Evolutionary conservation across 1,284 basidiomycete genomes (phyloP).

Genomic region (Ganoderma resinaceum): DNA sequence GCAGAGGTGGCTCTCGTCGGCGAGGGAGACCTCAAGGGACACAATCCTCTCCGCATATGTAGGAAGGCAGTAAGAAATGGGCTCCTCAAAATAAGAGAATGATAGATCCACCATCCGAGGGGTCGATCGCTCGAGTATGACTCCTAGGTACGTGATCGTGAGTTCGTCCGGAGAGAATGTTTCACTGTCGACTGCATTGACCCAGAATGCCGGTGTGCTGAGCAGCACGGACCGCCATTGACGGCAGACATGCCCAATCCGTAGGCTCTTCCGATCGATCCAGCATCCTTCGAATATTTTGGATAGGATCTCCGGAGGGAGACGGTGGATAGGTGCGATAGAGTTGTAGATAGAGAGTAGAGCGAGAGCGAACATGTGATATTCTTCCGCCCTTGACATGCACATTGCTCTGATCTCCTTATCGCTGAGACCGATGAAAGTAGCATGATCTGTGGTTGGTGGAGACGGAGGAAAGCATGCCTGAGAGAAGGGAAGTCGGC

Average conservation of each 20-base stretch:
- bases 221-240: neutral
- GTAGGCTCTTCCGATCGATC: neutral
- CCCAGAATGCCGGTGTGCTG: neutral
- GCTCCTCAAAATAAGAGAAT: neutral
- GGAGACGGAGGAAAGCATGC: neutral
- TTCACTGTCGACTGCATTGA: neutral
- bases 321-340: constrained; percentile 1
- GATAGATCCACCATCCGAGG: neutral
- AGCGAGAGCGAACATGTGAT: neutral
- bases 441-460: neutral
- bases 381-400: neutral
- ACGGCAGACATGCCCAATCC: constrained; percentile 2
- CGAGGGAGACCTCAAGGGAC: neutral
- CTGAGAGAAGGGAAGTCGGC: neutral
- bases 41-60: neutral
- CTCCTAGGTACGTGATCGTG: neutral
- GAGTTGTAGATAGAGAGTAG: constrained; percentile 4
- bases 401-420: neutral
- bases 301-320: constrained; percentile 4
- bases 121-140: neutral
- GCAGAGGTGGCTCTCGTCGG: neutral
- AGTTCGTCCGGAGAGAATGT: neutral
- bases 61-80: neutral
- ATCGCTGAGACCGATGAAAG: neutral
- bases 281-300: neutral